phyloP scores from a whole-genome alignment of 2,329 filamentous ascomycete genomes.

The Coccinonectria pachysandricola region DNA sequence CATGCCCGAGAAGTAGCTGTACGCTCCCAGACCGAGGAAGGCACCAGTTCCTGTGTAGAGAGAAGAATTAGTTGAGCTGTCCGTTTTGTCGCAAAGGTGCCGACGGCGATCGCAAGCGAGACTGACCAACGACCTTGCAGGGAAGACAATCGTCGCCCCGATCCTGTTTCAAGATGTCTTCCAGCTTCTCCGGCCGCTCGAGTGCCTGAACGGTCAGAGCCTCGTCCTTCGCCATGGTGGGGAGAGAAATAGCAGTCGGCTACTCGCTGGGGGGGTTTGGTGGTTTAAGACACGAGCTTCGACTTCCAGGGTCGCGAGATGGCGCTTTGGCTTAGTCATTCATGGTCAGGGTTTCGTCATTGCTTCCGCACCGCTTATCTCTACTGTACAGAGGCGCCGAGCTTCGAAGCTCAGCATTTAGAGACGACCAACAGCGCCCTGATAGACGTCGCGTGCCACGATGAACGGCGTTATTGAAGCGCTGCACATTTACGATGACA shows the following conservation, averaged over 20 bases:
- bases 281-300: slow-evolving; percentile 12
- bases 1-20: slow-evolving; percentile 69
- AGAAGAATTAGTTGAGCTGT: too few species aligned
- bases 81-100: slow-evolving; percentile 2
- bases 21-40: slow-evolving; percentile 64
- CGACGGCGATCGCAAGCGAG: slow-evolving; percentile 4
- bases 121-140: slow-evolving; percentile 61
- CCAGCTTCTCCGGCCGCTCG: slow-evolving; percentile 50
- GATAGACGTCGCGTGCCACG: slow-evolving; percentile 30
- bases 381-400: slow-evolving; percentile 5
- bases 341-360: slow-evolving; percentile 21
- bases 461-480: slow-evolving; percentile 90
- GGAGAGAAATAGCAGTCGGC: too few species aligned
- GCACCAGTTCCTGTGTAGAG: slow-evolving; percentile 62
- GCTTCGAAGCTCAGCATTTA: slow-evolving; percentile 8
- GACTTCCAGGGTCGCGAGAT: slow-evolving; percentile 6
- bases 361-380: slow-evolving; percentile 5
- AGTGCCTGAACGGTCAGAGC: slow-evolving; percentile 41
- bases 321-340: slow-evolving; percentile 17
- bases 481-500: slow-evolving; percentile 93
- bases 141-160: slow-evolving; percentile 56
- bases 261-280: too few species aligned
- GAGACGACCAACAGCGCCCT: too few species aligned
- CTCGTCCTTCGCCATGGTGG: slow-evolving; percentile 27
- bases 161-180: slow-evolving; percentile 47